Percentiles rank a stretch among this genome's conserved stretches.
Evolutionary conservation across 2,329 filamentous ascomycete genomes (phyloP).

Genomic region (Trichoderma simmonsii): DNA sequence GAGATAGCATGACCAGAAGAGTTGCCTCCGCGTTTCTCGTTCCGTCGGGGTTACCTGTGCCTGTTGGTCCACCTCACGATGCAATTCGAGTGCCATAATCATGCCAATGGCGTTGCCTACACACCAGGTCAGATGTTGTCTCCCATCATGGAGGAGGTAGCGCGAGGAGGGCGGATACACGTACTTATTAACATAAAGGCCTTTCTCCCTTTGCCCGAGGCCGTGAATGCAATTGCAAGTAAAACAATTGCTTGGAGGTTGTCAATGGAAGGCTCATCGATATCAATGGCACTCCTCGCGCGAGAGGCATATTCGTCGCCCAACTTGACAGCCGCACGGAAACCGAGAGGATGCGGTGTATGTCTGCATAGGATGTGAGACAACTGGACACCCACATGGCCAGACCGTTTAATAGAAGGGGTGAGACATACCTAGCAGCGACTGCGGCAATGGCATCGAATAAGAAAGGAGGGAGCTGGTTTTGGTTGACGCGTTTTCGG

Average conservation of each 20-base stretch:
- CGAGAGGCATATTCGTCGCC: conserved; percentile 72
- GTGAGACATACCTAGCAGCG: conserved; percentile 52
- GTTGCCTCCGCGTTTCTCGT: conserved; percentile 70
- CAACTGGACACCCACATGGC: not conserved
- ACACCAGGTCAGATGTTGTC: not conserved
- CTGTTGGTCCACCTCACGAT: conserved; percentile 68
- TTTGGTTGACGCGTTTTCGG: conserved; percentile 66
- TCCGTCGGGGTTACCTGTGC: conserved; percentile 63
- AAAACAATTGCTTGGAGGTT: conserved; percentile 72
- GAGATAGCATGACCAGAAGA: conserved; percentile 88
- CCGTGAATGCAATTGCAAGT: conserved; percentile 71
- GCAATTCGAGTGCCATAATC: conserved; percentile 76
- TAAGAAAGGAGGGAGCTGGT: conserved; percentile 58
- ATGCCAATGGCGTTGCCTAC: conserved; percentile 58
- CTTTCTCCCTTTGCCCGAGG: conserved; percentile 76
- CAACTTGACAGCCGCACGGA: conserved; percentile 63
- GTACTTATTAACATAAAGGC: conserved; percentile 82
- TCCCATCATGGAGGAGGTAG: not conserved
- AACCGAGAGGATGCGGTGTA: conserved; percentile 63
- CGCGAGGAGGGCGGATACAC: conserved; percentile 21
- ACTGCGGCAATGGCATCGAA: conserved; percentile 59
- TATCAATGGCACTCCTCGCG: conserved; percentile 67
- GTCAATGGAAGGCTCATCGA: conserved; percentile 78
- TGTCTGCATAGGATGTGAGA: conserved; percentile 45
- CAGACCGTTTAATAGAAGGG: not conserved